phyloP scores from a whole-genome alignment of 495 filamentous ascomycete species.

The Tuber umbilicatum region DNA sequence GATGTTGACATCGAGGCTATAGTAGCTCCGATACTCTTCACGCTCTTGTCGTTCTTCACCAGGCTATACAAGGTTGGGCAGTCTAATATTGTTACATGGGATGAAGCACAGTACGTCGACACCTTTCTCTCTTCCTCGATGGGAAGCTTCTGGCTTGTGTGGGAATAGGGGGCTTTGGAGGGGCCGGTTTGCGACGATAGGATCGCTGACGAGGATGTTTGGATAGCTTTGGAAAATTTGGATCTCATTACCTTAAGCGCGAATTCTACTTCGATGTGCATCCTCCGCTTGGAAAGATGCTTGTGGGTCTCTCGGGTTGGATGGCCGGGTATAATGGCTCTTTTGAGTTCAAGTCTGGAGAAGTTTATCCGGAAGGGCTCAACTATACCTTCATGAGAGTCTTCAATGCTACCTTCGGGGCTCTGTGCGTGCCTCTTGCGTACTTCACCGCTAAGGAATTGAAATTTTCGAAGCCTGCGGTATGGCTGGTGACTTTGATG shows the following conservation, averaged over 20 bases:
- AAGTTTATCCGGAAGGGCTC: constrained; percentile 84
- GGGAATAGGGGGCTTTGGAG: not conserved
- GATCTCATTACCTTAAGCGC: constrained; percentile 95
- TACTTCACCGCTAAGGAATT: constrained; percentile 91
- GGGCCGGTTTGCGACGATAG: not conserved
- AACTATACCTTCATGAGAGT: constrained; percentile 98
- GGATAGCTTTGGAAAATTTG: constrained; percentile 92
- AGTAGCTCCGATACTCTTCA: constrained; percentile 82
- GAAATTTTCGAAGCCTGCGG: constrained; percentile 72
- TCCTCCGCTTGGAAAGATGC: constrained; percentile 94
- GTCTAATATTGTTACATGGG: constrained; percentile 96
- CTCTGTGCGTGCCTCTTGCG: constrained; percentile 83
- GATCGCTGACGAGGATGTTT: constrained; percentile 24
- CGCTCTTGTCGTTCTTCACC: constrained; percentile 82
- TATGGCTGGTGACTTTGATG: constrained; percentile 94
- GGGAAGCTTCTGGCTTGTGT: not conserved
- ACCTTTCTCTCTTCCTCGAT: constrained; percentile 7
- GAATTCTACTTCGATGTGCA: constrained; percentile 99
- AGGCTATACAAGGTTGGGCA: constrained; percentile 91
- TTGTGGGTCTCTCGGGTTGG: constrained; percentile 91
- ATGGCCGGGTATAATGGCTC: constrained; percentile 97
- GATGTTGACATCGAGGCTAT: constrained; percentile 57
- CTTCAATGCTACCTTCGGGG: constrained; percentile 94
- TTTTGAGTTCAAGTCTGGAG: constrained; percentile 98
- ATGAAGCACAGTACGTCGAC: constrained; percentile 84